These are phyloP conservation scores for Gossypium longicalyx DNA, from an alignment of 345 rosid species.

Conservation along the genomic window DNA sequence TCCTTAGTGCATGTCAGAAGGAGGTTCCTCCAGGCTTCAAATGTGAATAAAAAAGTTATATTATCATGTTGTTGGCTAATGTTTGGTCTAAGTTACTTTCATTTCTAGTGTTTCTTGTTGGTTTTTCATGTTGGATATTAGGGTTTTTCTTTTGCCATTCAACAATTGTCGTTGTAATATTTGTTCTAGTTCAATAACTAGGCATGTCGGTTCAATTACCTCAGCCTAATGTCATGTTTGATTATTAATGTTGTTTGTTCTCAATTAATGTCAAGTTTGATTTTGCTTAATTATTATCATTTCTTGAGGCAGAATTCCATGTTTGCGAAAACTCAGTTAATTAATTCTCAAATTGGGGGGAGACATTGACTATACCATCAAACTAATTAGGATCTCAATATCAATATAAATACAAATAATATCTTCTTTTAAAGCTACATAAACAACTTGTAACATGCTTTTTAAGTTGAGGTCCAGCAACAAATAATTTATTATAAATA, in stretches of 20 bases:
- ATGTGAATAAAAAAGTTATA: neutral
- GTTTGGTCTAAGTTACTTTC: neutral
- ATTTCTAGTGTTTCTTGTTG: neutral
- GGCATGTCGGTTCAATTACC: neutral
- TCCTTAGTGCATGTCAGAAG: slow-evolving; percentile 2
- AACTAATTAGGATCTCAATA: too few relatives aligned
- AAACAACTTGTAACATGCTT: too few relatives aligned
- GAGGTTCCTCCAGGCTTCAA: neutral
- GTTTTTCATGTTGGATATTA: neutral
- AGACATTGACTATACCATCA: too few relatives aligned
- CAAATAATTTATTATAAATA: too few relatives aligned
- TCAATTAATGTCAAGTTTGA: neutral
- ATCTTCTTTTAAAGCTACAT: too few relatives aligned
- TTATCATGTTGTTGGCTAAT: neutral
- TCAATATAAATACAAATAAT: too few relatives aligned
- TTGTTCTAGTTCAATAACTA: neutral
- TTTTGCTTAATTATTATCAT: neutral
- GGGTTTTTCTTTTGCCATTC: neutral
- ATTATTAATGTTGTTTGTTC: neutral
- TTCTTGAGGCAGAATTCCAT: too few relatives aligned
- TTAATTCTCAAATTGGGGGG: too few relatives aligned
- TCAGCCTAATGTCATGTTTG: neutral
- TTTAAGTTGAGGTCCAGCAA: too few relatives aligned
- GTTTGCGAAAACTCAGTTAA: too few relatives aligned
- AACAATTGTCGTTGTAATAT: neutral